Conservation (phyloP, 2,329 filamentous ascomycete genomes). For the Dactylonectria estremocensis region DNA sequence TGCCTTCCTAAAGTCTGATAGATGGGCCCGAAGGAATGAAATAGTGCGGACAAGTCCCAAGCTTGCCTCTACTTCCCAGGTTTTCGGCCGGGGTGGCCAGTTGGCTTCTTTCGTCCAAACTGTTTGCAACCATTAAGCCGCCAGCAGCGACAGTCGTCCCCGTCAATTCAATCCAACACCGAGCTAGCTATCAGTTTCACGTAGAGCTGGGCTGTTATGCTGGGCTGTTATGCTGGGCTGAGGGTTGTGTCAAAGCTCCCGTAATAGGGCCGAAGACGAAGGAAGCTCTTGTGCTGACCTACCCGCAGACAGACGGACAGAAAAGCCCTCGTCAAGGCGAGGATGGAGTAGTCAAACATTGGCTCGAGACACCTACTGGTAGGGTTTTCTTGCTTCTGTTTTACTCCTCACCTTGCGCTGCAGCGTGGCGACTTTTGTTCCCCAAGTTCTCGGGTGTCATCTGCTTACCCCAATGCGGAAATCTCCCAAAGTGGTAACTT, state of each 20-base stretch:
- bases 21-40: background rate
- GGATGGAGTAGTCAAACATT: background rate
- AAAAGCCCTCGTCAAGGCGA: conserved; percentile 12
- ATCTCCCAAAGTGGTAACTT: conserved; percentile 18
- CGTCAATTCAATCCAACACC: background rate
- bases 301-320: background rate
- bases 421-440: conserved; percentile 22
- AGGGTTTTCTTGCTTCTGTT: background rate
- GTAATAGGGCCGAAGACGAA: conserved; percentile 22
- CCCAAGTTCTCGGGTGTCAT: background rate
- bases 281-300: background rate
- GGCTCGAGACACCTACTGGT: background rate
- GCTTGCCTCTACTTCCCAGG: background rate
- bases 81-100: background rate
- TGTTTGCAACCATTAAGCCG: background rate
- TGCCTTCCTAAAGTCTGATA: background rate
- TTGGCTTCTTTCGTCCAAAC: background rate
- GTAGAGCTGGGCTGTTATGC: background rate
- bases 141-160: background rate
- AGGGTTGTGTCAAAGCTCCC: conserved; percentile 7
- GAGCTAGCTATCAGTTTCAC: background rate
- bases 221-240: background rate
- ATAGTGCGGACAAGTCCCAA: conserved; percentile 2
- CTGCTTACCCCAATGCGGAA: conserved; percentile 32
- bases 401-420: background rate